A percentile compares a stretch with the other conserved stretches of the same genome.
Evolutionary conservation across 192 early-diverging fungal species (phyloP).

Genomic region (Irineochytrium annulatum): DNA sequence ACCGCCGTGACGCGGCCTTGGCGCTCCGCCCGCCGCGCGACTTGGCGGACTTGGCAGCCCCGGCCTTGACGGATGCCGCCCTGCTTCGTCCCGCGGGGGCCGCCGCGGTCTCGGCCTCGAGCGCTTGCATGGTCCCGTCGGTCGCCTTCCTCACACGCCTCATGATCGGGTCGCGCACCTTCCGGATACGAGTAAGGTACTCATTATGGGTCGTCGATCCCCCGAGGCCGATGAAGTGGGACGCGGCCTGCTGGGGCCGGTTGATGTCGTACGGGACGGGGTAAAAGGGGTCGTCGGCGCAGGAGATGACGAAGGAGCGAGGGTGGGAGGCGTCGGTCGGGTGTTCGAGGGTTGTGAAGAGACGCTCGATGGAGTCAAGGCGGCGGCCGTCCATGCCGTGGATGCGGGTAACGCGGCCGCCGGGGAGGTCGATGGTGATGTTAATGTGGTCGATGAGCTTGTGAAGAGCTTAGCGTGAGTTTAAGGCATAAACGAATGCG

Average conservation of each 20-base stretch:
- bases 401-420: constrained; percentile 32
- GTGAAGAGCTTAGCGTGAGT: not conserved
- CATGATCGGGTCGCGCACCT: not conserved
- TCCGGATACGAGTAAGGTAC: not conserved
- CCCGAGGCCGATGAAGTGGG: not conserved
- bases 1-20: too few relatives aligned
- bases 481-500: not conserved
- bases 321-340: constrained; percentile 1
- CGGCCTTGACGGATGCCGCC: too few relatives aligned
- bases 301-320: constrained; percentile 37
- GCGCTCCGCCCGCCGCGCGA: too few relatives aligned
- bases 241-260: constrained; percentile 3
- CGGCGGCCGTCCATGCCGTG: too few relatives aligned
- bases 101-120: too few relatives aligned
- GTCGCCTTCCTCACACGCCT: too few relatives aligned
- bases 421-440: constrained; percentile 30
- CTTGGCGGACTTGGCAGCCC: too few relatives aligned
- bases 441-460: constrained; percentile 47
- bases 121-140: too few relatives aligned
- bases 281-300: constrained; percentile 41
- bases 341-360: not conserved
- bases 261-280: constrained; percentile 43
- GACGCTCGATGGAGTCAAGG: constrained; percentile 14
- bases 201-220: not conserved
- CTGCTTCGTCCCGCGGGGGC: too few relatives aligned